These are phyloP conservation scores for Populus trichocarpa DNA, from an alignment of 441 rosid species.

Conservation along the genomic window DNA sequence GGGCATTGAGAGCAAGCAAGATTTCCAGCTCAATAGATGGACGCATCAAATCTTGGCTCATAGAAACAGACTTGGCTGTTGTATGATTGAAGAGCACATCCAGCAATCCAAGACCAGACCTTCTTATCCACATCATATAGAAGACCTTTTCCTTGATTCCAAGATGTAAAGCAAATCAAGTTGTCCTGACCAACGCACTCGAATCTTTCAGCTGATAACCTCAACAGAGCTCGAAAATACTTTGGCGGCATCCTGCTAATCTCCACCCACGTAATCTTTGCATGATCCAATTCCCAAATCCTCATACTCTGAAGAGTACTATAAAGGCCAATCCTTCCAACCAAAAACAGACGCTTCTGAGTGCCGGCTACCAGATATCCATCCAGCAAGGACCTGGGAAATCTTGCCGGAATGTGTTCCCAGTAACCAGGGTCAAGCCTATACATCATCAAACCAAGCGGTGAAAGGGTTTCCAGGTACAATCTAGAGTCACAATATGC, in stretches of 20 bases:
- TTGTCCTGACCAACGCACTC: constrained; percentile 97
- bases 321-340: constrained; percentile 88
- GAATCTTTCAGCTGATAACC: constrained; percentile 90
- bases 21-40: constrained; percentile 33
- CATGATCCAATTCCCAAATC: constrained; percentile 91
- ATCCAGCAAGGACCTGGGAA: constrained; percentile 86
- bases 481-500: constrained; percentile 86
- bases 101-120: constrained; percentile 92
- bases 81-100: constrained; percentile 91
- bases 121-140: constrained; percentile 82
- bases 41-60: constrained; percentile 95
- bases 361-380: constrained; percentile 96
- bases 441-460: constrained; percentile 93
- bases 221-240: constrained; percentile 76
- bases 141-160: constrained; percentile 92
- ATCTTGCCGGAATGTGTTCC: constrained; percentile 93
- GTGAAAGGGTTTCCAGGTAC: constrained; percentile 90
- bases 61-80: constrained; percentile 92
- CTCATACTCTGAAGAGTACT: constrained; percentile 92
- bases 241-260: constrained; percentile 89
- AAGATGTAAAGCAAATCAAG: constrained; percentile 83
- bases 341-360: constrained; percentile 77
- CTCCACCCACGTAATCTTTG: constrained; percentile 78
- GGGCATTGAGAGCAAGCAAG: not conserved
- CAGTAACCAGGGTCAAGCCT: constrained; percentile 69